Evolutionary conservation across 306 rosid genomes (phyloP), one percentile per base, ranked within the genome.

Genomic region (Hippophae rhamnoides): DNA sequence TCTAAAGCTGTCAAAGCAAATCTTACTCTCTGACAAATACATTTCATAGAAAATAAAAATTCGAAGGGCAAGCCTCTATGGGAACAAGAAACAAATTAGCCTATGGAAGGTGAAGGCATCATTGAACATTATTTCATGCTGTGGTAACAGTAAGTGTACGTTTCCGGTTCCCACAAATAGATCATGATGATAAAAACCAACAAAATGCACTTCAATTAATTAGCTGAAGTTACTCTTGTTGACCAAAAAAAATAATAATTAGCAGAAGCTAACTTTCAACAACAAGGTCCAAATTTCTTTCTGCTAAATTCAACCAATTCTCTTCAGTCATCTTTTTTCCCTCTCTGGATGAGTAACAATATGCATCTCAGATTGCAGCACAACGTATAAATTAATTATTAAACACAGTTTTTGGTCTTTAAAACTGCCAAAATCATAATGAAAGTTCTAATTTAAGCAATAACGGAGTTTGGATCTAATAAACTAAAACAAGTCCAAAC

Each of bases 401-500:
- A 27, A 27, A 27, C 1, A 27, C 38, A 31, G 38, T 31, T 61
- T 47, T n/a, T 44, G 48, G 5, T 7, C 46, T 60, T 47, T 13
- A 9, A 62, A 53, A 13, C 27, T 27, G 12, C 31, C 23, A 43
- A 55, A 45, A 5, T 5, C 25, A 10, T 41, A 5, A n/a, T 25
- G 45, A 26, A 46, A 40, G 41, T 6, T 40, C 27, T 4, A 60
- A 25, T 31, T 31, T 14, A 49, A 62, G n/a, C 48, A 13, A 53
- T 18, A 41, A 9, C 26, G 46, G 1, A 7, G 52, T 63, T 67
- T 9, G 78, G 73, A 61, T 67, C 72, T 55, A 61, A 46, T 5
- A 25, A 23, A 26, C 10, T 40, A 41, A 27, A 50, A 72, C 63
- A 67, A 73, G 78, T 73, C 73, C 67, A 73, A 59, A 67, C 63